Conservation (phyloP, 768 basidiomycete species). For the Macrocybe gigantea region DNA sequence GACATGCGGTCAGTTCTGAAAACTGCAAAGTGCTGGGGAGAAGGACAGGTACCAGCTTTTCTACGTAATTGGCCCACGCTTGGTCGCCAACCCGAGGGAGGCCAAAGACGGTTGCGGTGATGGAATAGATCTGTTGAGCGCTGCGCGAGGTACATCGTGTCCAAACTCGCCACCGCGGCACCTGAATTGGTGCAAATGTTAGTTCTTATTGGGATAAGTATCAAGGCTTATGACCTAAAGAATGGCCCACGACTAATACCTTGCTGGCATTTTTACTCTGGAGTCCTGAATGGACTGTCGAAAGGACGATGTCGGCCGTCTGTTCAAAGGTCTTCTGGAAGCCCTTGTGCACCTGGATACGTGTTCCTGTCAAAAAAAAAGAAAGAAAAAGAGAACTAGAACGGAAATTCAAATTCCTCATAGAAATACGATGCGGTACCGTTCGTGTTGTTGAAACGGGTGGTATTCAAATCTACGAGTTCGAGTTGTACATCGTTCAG, state of each 20-base stretch:
- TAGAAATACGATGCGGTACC: conserved; percentile 12
- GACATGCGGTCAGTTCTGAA: no score
- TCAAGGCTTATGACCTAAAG: conserved; percentile 24
- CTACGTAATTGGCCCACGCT: conserved; percentile 37
- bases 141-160: conserved; percentile 33
- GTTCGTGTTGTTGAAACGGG: conserved; percentile 21
- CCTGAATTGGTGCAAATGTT: conserved; percentile 12
- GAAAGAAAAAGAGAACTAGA: not conserved
- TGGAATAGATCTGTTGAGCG: conserved; percentile 25
- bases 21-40: not conserved
- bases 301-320: conserved; percentile 27
- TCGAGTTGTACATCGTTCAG: conserved; percentile 28
- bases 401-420: not conserved
- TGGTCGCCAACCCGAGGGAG: conserved; percentile 40
- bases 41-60: conserved; percentile 19
- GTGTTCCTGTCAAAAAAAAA: conserved; percentile 12
- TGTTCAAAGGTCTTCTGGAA: conserved; percentile 34
- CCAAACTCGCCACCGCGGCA: conserved; percentile 40
- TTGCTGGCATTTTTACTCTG: conserved; percentile 21
- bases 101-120: conserved; percentile 33
- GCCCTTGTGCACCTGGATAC: conserved; percentile 30
- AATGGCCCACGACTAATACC: conserved; percentile 34
- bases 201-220: not conserved
- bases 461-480: conserved; percentile 21
- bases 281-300: conserved; percentile 23